A percentile compares a stretch with the other conserved stretches of the same genome.
These are phyloP conservation scores for Effrenium voratum DNA, from an alignment of 73 alveolate genomes.

Conservation along the genomic window DNA sequence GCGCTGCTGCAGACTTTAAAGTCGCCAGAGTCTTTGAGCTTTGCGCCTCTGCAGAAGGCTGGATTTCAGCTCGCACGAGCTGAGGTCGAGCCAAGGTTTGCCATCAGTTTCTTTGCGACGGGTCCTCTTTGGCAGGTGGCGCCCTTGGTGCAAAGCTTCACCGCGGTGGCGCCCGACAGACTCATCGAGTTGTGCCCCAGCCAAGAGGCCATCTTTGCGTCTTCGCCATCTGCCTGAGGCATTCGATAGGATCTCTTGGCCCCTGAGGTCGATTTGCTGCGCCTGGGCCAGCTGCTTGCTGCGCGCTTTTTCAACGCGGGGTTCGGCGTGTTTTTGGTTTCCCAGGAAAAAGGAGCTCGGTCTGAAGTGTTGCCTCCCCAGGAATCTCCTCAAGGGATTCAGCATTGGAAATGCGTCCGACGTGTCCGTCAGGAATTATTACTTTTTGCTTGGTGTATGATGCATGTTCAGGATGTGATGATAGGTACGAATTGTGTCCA, in stretches of 20 bases:
- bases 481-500: too few relatives aligned
- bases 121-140: conserved; percentile 14
- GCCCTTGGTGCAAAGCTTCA: conserved; percentile 71
- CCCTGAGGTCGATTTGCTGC: conserved; percentile 37
- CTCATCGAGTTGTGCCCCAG: background rate
- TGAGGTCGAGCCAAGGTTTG: background rate
- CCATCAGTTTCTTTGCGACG: background rate
- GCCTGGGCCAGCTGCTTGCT: conserved; percentile 48
- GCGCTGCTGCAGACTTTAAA: background rate
- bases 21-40: conserved; percentile 60
- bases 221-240: too few relatives aligned
- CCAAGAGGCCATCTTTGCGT: background rate
- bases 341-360: background rate
- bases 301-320: conserved; percentile 80
- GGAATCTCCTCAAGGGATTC: too few relatives aligned
- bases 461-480: too few relatives aligned
- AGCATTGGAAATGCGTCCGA: too few relatives aligned
- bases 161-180: background rate
- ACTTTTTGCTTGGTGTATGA: too few relatives aligned
- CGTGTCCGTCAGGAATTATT: too few relatives aligned
- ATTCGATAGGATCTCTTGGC: too few relatives aligned
- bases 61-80: background rate
- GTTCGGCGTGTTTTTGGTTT: too few relatives aligned
- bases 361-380: background rate
- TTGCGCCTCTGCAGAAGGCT: conserved; percentile 70